phyloP scores from a whole-genome alignment of 176 grass and related monocot species.

The Miscanthus lutarioriparius region DNA sequence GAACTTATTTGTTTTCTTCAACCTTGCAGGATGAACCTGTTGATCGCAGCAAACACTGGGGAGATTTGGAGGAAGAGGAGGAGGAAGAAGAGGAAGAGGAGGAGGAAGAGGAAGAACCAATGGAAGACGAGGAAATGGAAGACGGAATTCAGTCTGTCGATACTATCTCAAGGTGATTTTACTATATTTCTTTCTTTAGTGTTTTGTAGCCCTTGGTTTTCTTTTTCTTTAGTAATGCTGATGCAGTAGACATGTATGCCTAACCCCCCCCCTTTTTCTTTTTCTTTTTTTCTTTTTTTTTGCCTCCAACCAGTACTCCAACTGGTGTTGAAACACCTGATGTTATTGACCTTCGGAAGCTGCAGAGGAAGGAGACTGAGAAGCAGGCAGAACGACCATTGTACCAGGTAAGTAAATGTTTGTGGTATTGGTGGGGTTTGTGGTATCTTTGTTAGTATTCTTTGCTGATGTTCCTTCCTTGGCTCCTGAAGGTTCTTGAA shows the following conservation, averaged over 20 bases:
- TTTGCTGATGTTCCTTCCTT: neutral
- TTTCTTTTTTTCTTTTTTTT: neutral
- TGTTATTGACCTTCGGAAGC: constrained; percentile 92
- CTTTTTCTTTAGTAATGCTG: neutral
- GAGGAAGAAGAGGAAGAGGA: constrained; percentile 75
- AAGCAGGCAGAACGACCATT: constrained; percentile 62
- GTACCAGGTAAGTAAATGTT: constrained; percentile 65
- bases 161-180: constrained; percentile 68
- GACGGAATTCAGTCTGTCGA: constrained; percentile 87
- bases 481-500: constrained; percentile 59
- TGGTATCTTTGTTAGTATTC: neutral
- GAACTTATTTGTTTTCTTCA: neutral
- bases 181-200: neutral
- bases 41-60: constrained; percentile 94
- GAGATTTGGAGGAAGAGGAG: constrained; percentile 89
- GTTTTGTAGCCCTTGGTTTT: neutral
- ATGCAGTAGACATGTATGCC: neutral
- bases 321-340: constrained; percentile 98
- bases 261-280: too few species aligned
- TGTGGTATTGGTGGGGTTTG: neutral
- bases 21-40: constrained; percentile 75
- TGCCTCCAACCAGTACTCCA: constrained; percentile 59
- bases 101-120: constrained; percentile 53
- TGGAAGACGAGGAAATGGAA: constrained; percentile 86
- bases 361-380: constrained; percentile 90